Evolutionary conservation across 495 filamentous ascomycete species (phyloP), one percentile per base, ranked within the genome.

Genomic region (Talaromyces nanjingensis): DNA sequence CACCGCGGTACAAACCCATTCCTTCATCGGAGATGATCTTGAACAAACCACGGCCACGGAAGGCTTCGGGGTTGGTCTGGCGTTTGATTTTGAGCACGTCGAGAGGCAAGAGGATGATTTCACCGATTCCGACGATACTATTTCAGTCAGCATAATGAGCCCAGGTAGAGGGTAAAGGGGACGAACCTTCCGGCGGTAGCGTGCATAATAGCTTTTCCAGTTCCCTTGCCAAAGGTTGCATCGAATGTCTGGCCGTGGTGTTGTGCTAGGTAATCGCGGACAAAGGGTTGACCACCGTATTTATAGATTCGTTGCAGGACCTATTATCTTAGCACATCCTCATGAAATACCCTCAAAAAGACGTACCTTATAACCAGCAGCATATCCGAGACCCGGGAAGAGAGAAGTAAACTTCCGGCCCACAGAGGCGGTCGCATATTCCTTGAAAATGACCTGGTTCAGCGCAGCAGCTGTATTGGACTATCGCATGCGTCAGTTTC

Each of bases 71-170:
- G 83, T 99, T 99, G 42, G 94, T 99, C 79, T 99, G 94, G 68
- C 94, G 89, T 83, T 98, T 98, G 82, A 99, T 99, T 84, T 99
- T 99, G 25, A 99, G 82, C 12, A 99, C 94, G 69, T 99, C 94
- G 34, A 99, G 84, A 49, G 94, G 94, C 24, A 99, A 84, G 3
- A 99, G 82, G 65, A 99, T 83, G 67, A 99, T 94, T 81, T 99
- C 94, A 68, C 94, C 96, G 67, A 98, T 93, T 71, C 94, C 94
- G 70, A 98, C 96, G 66, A 99, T 68, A 80, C 90, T 93, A 65
- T 22, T 54, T 37, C 8, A 59, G 27, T 67, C 63, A 71, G 60
- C n/a, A n/a, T n/a, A n/a, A n/a, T n/a, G n/a, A n/a, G n/a, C n/a
- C n/a, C n/a, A n/a, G n/a, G n/a, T n/a, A n/a, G n/a, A n/a, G n/a